Evolutionary conservation across 2,329 filamentous ascomycete genomes (phyloP).

Genomic region (Leptographium procerum): DNA sequence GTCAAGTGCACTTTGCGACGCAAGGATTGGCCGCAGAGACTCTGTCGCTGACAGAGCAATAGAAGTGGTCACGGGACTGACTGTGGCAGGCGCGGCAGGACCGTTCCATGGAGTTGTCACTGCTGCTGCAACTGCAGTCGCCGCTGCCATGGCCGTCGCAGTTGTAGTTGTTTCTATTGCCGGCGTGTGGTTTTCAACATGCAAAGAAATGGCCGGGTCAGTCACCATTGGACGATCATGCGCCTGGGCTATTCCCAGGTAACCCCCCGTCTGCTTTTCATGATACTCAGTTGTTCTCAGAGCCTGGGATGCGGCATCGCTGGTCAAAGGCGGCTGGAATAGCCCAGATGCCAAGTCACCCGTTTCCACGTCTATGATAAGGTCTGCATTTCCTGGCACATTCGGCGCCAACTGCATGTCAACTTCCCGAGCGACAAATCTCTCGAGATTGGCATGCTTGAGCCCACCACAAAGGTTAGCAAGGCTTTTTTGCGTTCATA

Average conservation of each 20-base stretch:
- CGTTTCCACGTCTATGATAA: slow-evolving; percentile 10
- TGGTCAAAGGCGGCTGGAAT: slow-evolving; percentile 1
- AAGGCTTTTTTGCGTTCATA: not conserved
- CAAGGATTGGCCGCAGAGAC: not conserved
- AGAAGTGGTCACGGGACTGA: not conserved
- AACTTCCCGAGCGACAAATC: slow-evolving; percentile 35
- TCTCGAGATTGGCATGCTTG: slow-evolving; percentile 35
- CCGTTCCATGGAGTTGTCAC: not conserved
- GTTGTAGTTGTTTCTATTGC: not conserved
- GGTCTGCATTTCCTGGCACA: slow-evolving; percentile 10
- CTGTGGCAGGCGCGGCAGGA: not conserved
- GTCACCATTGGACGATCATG: too few species aligned
- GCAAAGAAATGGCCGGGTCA: not conserved
- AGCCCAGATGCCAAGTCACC: slow-evolving; percentile 10
- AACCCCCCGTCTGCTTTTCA: not conserved
- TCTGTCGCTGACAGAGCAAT: not conserved
- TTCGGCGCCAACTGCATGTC: slow-evolving; percentile 19
- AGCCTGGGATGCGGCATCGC: not conserved
- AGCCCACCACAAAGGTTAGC: not conserved
- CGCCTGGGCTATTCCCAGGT: not conserved
- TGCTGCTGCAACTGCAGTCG: too few species aligned
- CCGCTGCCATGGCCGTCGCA: not conserved
- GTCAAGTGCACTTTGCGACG: slow-evolving; percentile 14
- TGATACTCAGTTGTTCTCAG: not conserved
- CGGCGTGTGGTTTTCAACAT: not conserved